phyloP scores from a whole-genome alignment of 352 stramenopile species.

The Globisporangium irregulare region DNA sequence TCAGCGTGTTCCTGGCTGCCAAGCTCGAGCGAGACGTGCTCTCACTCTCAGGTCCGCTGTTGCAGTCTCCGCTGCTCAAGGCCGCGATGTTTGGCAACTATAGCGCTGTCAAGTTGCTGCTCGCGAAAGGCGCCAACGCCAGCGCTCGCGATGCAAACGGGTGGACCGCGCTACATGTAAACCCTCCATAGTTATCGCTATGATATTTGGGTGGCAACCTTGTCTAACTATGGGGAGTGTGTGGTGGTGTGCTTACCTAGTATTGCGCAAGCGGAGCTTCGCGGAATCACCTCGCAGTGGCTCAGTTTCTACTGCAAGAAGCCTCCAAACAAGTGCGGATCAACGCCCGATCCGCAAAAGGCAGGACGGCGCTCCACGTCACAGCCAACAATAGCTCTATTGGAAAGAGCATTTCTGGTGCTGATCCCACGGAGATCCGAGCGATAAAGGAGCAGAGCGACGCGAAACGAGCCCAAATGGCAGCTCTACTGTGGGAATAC shows the following conservation, averaged over 20 bases:
- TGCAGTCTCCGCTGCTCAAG: conserved; percentile 41
- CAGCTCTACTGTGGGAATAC: conserved; percentile 23
- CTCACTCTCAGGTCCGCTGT: conserved; percentile 21
- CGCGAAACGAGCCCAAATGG: conserved; percentile 22
- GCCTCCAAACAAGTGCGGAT: conserved; percentile 21
- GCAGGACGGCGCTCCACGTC: conserved; percentile 53
- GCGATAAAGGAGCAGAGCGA: background rate
- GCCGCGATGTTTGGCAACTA: conserved; percentile 49
- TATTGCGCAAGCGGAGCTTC: conserved; percentile 44
- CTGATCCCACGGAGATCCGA: background rate
- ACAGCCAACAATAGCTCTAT: conserved; percentile 16
- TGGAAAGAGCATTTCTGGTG: conserved; percentile 2
- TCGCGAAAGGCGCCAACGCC: conserved; percentile 34
- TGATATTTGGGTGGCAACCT: too few relatives aligned
- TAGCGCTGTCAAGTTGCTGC: conserved; percentile 32
- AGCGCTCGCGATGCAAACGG: conserved; percentile 46
- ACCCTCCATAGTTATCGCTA: too few relatives aligned
- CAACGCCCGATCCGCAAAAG: conserved; percentile 45
- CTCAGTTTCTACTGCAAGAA: conserved; percentile 29
- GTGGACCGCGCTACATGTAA: conserved; percentile 56
- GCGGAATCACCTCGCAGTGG: conserved; percentile 31
- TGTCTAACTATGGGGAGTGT: background rate
- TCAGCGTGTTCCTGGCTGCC: conserved; percentile 36
- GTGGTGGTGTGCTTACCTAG: conserved; percentile 18
- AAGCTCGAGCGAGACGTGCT: conserved; percentile 30